phyloP scores from a whole-genome alignment of 805 yeast species.

The Wickerhamomyces sydowiorum region DNA sequence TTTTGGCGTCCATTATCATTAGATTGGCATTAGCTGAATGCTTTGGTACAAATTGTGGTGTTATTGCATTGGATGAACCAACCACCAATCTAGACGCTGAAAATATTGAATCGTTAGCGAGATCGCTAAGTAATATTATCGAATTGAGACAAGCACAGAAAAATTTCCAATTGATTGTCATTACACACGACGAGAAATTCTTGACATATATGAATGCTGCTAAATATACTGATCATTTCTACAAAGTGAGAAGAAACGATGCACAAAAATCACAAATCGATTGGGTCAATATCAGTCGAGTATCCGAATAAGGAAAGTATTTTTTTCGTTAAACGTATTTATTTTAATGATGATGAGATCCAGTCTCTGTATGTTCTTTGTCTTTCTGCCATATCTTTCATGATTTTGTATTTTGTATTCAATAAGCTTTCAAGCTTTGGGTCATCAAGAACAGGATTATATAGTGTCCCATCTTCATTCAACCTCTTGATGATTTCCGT shows the following conservation, averaged over 20 bases:
- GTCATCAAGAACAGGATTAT: not conserved
- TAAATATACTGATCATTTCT: conserved; percentile 82
- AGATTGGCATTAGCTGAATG: conserved; percentile 92
- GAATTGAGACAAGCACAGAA: conserved; percentile 68
- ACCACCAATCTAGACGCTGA: conserved; percentile 92
- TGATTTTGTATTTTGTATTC: conserved; percentile 21
- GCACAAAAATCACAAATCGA: conserved; percentile 76
- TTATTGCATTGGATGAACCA: conserved; percentile 95
- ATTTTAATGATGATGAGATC: conserved; percentile 8
- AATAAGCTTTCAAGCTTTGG: conserved; percentile 11
- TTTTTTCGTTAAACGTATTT: no score
- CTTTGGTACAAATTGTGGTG: conserved; percentile 91
- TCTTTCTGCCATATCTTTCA: conserved; percentile 29
- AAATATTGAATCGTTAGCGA: conserved; percentile 83
- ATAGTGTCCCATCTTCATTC: conserved; percentile 1
- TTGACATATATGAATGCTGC: conserved; percentile 80
- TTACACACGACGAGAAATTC: conserved; percentile 94
- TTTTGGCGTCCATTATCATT: conserved; percentile 85
- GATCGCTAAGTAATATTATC: conserved; percentile 69
- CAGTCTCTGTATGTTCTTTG: conserved; percentile 23
- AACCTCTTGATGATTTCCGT: conserved; percentile 8
- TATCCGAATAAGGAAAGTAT: conserved; percentile 25
- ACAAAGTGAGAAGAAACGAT: conserved; percentile 72
- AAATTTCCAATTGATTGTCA: conserved; percentile 91
- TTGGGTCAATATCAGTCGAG: conserved; percentile 40